Percentiles rank a stretch among this genome's conserved stretches.
These are phyloP conservation scores for Cryptococcus deneoformans DNA, from an alignment of 1,284 basidiomycete genomes.

Conservation along the genomic window DNA sequence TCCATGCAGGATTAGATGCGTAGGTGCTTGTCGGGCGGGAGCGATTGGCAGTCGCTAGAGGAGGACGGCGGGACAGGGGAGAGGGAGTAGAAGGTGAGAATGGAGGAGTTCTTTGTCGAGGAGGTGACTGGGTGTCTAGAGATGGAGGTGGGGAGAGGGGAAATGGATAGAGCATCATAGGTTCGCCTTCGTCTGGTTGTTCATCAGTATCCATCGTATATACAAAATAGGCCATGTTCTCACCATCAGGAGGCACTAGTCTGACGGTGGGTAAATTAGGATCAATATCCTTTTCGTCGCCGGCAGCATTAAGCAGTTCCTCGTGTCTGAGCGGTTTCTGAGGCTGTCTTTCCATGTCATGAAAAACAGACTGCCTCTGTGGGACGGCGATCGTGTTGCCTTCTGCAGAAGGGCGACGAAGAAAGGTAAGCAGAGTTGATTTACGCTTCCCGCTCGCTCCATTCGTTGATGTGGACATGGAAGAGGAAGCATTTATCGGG, in stretches of 20 bases:
- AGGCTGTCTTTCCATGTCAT: background rate
- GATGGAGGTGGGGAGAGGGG: background rate
- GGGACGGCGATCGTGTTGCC: slow-evolving; percentile 10
- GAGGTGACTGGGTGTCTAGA: slow-evolving; percentile 6
- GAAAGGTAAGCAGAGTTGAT: background rate
- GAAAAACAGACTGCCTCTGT: slow-evolving; percentile 6
- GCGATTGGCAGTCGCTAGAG: background rate
- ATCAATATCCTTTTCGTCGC: slow-evolving; percentile 20
- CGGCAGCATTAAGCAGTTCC: slow-evolving; percentile 2
- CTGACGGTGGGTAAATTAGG: slow-evolving; percentile 18
- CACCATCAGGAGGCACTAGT: slow-evolving; percentile 30
- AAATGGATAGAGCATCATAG: slow-evolving; percentile 24
- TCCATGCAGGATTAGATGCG: slow-evolving; percentile 16
- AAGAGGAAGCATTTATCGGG: background rate
- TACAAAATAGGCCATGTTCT: background rate
- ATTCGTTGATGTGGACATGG: background rate
- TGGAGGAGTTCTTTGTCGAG: slow-evolving; percentile 4
- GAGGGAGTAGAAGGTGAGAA: slow-evolving; percentile 8
- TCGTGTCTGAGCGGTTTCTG: background rate
- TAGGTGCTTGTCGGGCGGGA: slow-evolving; percentile 7
- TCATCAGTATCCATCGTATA: background rate
- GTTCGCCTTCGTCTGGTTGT: slow-evolving; percentile 23
- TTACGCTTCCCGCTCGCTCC: background rate
- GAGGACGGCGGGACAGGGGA: background rate
- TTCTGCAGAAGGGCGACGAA: background rate